Percentiles rank a stretch among this genome's conserved stretches.
Evolutionary conservation across 306 rosid genomes (phyloP).

Genomic region (Vigna hirtella): DNA sequence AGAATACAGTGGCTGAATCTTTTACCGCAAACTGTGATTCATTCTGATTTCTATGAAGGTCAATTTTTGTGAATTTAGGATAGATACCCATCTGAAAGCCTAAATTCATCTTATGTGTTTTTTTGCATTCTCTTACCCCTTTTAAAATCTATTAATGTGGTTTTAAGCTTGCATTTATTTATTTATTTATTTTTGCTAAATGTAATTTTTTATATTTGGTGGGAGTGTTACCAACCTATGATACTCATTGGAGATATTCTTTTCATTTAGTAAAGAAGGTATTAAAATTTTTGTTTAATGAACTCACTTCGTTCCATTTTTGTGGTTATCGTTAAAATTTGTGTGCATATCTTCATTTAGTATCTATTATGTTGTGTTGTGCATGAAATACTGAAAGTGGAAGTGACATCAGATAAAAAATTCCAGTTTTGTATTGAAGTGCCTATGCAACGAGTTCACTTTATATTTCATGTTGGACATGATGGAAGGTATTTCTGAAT

Average conservation of each 20-base stretch:
- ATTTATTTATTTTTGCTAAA: background rate
- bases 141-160: constrained; percentile 27
- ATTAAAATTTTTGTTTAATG: constrained; percentile 13
- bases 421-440: constrained; percentile 27
- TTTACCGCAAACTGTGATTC: constrained; percentile 18
- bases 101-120: constrained; percentile 10
- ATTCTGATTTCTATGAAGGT: constrained; percentile 9
- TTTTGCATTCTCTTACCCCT: constrained; percentile 23
- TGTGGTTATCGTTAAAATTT: constrained; percentile 23
- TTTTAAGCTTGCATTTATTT: constrained; percentile 7
- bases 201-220: constrained; percentile 28
- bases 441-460: background rate
- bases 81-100: constrained; percentile 7
- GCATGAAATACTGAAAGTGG: constrained; percentile 17
- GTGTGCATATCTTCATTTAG: constrained; percentile 32
- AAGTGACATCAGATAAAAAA: constrained; percentile 18
- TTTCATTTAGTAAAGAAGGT: constrained; percentile 7
- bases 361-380: background rate
- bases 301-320: constrained; percentile 20
- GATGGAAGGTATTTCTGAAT: constrained; percentile 20
- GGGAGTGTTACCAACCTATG: constrained; percentile 19
- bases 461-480: constrained; percentile 1
- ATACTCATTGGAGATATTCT: constrained; percentile 4
- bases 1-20: background rate
- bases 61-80: constrained; percentile 5